A percentile compares a stretch with the other conserved stretches of the same genome.
Evolutionary conservation across 345 rosid genomes (phyloP).

Genomic region (Crucihimalaya himalaica): DNA sequence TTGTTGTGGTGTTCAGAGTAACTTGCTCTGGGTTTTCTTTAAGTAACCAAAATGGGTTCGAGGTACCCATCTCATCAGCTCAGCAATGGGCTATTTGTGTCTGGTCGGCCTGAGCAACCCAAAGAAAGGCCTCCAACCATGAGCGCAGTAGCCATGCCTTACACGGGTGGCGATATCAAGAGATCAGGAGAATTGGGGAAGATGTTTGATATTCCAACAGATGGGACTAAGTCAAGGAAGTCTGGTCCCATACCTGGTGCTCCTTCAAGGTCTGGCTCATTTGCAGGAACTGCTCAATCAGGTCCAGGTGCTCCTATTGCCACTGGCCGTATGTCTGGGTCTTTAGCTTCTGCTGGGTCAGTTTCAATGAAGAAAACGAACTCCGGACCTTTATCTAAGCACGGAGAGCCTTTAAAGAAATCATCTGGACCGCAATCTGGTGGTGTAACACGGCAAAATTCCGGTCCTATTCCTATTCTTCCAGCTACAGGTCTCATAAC

Average conservation of each 20-base stretch:
- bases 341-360: conserved; percentile 66
- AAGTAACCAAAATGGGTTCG: conserved; percentile 75
- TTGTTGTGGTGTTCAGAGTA: background rate
- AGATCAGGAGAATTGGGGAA: conserved; percentile 96
- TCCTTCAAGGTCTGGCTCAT: conserved; percentile 90
- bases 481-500: conserved; percentile 97
- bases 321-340: conserved; percentile 75
- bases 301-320: conserved; percentile 75
- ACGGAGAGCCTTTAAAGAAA: conserved; percentile 95
- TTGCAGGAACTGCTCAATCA: conserved; percentile 87
- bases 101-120: conserved; percentile 96
- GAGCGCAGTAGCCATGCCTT: conserved; percentile 97
- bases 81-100: conserved; percentile 93
- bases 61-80: conserved; percentile 98
- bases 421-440: conserved; percentile 98
- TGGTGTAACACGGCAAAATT: conserved; percentile 86
- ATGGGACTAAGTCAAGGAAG: conserved; percentile 92
- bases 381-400: conserved; percentile 92
- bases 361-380: conserved; percentile 87
- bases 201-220: conserved; percentile 93
- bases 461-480: conserved; percentile 87
- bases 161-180: conserved; percentile 97
- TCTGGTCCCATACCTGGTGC: conserved; percentile 88
- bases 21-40: conserved; percentile 25
- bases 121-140: conserved; percentile 90